Conservation (phyloP, 306 rosid species). For the Dalbergia cultrata region DNA sequence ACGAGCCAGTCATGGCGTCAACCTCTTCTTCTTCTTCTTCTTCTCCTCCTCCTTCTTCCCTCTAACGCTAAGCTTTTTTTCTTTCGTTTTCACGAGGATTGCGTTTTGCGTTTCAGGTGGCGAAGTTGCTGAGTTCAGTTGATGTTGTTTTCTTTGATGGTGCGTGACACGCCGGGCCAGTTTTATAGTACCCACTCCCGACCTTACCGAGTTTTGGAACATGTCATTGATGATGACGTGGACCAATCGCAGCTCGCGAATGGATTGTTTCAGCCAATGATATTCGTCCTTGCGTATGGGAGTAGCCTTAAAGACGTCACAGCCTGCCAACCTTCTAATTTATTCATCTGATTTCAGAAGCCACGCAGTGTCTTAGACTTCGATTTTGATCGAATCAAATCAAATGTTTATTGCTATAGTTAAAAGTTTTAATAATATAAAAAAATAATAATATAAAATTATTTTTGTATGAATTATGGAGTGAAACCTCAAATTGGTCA, state of each 20-base stretch:
- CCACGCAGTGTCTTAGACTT: background rate
- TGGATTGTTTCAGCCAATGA: slow-evolving; percentile 58
- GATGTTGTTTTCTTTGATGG: background rate
- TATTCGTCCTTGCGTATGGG: slow-evolving; percentile 54
- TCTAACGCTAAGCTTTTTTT: background rate
- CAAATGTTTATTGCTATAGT: background rate
- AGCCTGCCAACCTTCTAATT: background rate
- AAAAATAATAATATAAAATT: too few relatives aligned
- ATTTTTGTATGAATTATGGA: too few relatives aligned
- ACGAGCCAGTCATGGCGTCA: slow-evolving; percentile 77
- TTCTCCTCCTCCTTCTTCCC: background rate
- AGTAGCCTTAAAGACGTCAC: slow-evolving; percentile 34
- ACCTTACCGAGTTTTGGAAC: slow-evolving; percentile 41
- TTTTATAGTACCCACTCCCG: slow-evolving; percentile 55
- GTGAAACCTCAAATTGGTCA: too few relatives aligned
- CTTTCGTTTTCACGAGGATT: background rate
- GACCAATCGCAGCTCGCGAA: slow-evolving; percentile 60
- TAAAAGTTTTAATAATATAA: too few relatives aligned
- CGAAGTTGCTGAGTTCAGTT: background rate
- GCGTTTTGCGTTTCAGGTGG: background rate
- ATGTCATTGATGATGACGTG: slow-evolving; percentile 80
- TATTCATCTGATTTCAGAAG: background rate
- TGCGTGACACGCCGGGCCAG: background rate
- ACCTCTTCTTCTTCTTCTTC: background rate
- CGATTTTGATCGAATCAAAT: background rate